Percentiles rank a stretch among this genome's conserved stretches.
These are phyloP conservation scores for Leucocoprinus leucothites DNA, from an alignment of 768 basidiomycete genomes.

Conservation along the genomic window DNA sequence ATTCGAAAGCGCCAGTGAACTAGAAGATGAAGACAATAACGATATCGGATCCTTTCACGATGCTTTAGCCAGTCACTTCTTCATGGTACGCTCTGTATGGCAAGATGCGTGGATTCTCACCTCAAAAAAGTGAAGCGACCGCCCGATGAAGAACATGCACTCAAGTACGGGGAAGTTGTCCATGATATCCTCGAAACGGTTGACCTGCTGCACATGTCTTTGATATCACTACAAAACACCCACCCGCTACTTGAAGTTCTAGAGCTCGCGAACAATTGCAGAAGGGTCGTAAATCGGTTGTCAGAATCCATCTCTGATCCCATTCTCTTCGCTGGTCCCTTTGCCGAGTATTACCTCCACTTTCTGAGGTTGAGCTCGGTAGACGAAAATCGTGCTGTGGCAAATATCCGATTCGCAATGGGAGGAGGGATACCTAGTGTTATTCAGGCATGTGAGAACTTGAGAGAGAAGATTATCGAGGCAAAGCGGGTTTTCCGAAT, in stretches of 20 bases:
- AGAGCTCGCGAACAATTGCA: slow-evolving; percentile 2
- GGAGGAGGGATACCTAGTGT: slow-evolving; percentile 4
- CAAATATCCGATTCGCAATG: not conserved
- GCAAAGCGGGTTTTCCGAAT: not conserved
- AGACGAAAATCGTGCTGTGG: not conserved
- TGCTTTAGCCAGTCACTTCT: not conserved
- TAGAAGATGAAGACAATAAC: not conserved
- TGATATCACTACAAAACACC: slow-evolving; percentile 1
- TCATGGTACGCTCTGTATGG: not conserved
- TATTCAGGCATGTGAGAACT: not conserved
- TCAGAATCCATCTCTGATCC: not conserved
- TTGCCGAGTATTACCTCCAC: slow-evolving; percentile 4
- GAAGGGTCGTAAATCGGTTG: not conserved
- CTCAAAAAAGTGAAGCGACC: not conserved
- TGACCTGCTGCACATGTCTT: not conserved
- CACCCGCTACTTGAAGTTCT: not conserved
- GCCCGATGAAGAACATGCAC: not conserved
- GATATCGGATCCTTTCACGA: not conserved
- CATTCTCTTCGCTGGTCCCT: slow-evolving; percentile 1
- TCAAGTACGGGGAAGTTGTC: not conserved
- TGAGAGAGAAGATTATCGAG: not conserved
- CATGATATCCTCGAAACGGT: not conserved
- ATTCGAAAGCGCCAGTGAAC: not conserved
- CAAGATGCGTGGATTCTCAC: not conserved
- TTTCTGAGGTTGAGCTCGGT: not conserved